Evolutionary conservation across 78 protist genomes (phyloP).

Genomic region (Anaeramoeba ignava): DNA sequence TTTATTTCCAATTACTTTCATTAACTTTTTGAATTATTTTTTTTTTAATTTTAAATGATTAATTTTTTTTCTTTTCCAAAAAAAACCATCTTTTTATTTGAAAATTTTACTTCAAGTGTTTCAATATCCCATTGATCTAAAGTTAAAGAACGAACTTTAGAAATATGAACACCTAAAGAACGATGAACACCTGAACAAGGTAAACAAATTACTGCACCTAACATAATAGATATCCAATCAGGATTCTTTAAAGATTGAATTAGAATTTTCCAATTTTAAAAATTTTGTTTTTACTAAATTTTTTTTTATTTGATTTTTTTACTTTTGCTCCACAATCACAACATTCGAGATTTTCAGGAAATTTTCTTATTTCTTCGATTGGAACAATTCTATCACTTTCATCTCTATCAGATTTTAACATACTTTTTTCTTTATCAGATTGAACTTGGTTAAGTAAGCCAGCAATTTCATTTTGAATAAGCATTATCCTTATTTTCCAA

Average conservation of each 20-base stretch:
- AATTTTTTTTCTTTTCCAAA: too few relatives aligned
- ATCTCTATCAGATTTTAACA: background rate
- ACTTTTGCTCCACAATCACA: background rate
- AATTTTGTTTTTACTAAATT: too few relatives aligned
- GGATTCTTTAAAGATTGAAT: too few relatives aligned
- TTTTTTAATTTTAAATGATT: too few relatives aligned
- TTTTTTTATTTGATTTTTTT: too few relatives aligned
- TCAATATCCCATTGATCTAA: background rate
- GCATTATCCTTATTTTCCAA: too few relatives aligned
- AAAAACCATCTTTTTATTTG: too few relatives aligned
- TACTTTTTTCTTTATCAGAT: background rate
- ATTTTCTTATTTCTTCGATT: background rate
- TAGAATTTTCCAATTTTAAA: too few relatives aligned
- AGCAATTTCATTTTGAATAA: background rate
- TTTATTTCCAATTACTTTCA: background rate
- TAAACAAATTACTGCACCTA: background rate
- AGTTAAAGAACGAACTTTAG: constrained; percentile 1
- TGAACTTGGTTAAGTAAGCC: background rate
- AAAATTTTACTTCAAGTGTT: background rate
- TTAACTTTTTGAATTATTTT: too few relatives aligned
- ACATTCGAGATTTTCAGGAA: background rate
- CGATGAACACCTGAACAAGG: constrained; percentile 6
- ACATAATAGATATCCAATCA: constrained; percentile 9
- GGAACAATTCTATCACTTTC: background rate
- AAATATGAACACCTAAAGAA: background rate